Percentiles rank a stretch among this genome's conserved stretches.
These are phyloP conservation scores for Henningerozyma blattae DNA, from an alignment of 805 yeast genomes.

Conservation along the genomic window DNA sequence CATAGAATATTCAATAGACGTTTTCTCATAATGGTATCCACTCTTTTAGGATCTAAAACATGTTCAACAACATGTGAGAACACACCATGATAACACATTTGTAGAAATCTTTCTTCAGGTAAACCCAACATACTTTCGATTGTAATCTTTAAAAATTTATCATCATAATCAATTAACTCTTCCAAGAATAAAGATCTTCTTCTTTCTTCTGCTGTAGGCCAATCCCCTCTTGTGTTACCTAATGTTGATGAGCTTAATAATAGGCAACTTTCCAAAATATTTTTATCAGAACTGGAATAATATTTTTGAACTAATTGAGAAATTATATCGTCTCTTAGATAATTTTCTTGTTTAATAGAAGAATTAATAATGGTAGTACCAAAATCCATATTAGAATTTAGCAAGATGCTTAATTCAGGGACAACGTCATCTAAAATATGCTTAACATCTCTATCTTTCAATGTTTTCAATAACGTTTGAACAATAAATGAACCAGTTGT, in stretches of 20 bases:
- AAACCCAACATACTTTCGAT: constrained; percentile 49
- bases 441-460: constrained; percentile 52
- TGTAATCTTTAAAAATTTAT: constrained; percentile 41
- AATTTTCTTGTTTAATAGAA: constrained; percentile 44
- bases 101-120: constrained; percentile 48
- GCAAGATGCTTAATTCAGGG: constrained; percentile 50
- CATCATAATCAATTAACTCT: constrained; percentile 58
- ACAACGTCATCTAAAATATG: constrained; percentile 50
- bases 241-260: constrained; percentile 57
- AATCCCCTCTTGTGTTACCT: constrained; percentile 73
- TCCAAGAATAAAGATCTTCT: constrained; percentile 67
- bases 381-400: constrained; percentile 59
- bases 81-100: constrained; percentile 81
- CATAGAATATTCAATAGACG: constrained; percentile 54
- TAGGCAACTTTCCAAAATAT: constrained; percentile 56
- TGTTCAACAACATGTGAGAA: constrained; percentile 81
- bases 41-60: constrained; percentile 38
- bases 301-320: constrained; percentile 34
- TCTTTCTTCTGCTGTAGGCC: constrained; percentile 89
- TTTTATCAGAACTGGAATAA: constrained; percentile 29
- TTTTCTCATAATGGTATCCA: constrained; percentile 45
- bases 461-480: constrained; percentile 52
- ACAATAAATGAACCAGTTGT: constrained; percentile 78
- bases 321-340: constrained; percentile 48
- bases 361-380: constrained; percentile 58